Percentiles rank a stretch among this genome's conserved stretches.
These are phyloP conservation scores for Mycena citricolor DNA, from an alignment of 1,284 basidiomycete species.

Conservation along the genomic window DNA sequence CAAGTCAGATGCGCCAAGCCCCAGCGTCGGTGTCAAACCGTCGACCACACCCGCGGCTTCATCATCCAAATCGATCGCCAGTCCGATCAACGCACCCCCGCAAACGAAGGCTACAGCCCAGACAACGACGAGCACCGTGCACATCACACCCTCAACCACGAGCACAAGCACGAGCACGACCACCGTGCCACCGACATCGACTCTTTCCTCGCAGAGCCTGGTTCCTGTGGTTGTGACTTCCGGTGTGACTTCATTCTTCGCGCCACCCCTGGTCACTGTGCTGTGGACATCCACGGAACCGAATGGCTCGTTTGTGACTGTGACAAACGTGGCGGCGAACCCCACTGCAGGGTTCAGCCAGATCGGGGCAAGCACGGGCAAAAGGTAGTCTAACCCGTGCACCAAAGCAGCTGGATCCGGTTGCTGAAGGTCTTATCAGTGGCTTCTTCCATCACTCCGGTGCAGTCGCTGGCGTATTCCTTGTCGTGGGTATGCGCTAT, in stretches of 20 bases:
- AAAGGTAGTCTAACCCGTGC: slow-evolving; percentile 27
- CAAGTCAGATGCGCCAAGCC: no score
- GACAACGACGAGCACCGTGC: no score
- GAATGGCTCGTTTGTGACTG: slow-evolving; percentile 42
- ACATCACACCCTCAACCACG: no score
- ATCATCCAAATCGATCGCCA: no score
- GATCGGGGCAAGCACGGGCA: slow-evolving; percentile 23
- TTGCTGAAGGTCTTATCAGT: slow-evolving; percentile 7
- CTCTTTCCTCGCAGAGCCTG: slow-evolving; percentile 36
- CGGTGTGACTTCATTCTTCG: slow-evolving; percentile 36
- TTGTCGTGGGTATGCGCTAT: slow-evolving; percentile 47
- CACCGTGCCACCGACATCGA: slow-evolving; percentile 43
- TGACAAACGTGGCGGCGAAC: slow-evolving; percentile 51
- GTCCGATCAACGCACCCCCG: no score
- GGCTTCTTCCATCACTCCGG: slow-evolving; percentile 57
- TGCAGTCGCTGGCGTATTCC: slow-evolving; percentile 57
- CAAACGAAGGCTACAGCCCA: no score
- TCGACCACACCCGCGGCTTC: no score
- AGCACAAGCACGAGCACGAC: slow-evolving; percentile 40
- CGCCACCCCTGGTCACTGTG: slow-evolving; percentile 47
- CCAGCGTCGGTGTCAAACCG: no score
- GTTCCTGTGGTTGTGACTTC: slow-evolving; percentile 38
- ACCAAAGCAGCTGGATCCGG: slow-evolving; percentile 12
- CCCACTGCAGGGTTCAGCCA: slow-evolving; percentile 32
- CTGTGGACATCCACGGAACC: slow-evolving; percentile 43